These are phyloP conservation scores for Fusarium sarcochroum DNA, from an alignment of 2,329 filamentous ascomycete genomes.

Conservation along the genomic window DNA sequence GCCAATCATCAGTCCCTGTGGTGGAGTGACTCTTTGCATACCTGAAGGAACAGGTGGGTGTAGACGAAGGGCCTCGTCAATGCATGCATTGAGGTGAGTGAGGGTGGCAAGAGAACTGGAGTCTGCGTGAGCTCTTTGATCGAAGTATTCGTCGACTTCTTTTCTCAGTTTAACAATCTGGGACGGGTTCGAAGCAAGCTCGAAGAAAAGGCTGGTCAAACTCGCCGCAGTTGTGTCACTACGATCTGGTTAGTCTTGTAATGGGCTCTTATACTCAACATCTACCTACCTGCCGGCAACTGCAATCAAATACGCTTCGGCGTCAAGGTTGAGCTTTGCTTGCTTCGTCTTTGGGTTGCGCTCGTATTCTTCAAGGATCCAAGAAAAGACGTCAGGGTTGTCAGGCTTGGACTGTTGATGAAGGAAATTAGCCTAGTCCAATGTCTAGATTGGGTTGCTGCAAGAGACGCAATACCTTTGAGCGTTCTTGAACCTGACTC, in stretches of 20 bases:
- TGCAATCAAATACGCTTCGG: constrained; percentile 50
- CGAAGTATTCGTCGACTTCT: constrained; percentile 50
- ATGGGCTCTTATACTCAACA: accelerated
- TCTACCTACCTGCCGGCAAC: constrained; percentile 51
- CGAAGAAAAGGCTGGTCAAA: constrained; percentile 52
- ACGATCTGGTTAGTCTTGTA: background rate
- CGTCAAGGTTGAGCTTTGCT: constrained; percentile 45
- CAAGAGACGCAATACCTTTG: background rate
- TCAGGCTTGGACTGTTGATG: constrained; percentile 28
- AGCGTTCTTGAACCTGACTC: constrained; percentile 25
- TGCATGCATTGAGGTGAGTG: constrained; percentile 53
- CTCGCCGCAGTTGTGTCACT: constrained; percentile 56
- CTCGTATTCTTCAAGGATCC: constrained; percentile 50
- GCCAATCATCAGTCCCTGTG: constrained; percentile 51
- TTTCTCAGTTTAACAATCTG: constrained; percentile 51
- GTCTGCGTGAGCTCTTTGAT: constrained; percentile 26
- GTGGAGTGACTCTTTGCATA: constrained; percentile 54
- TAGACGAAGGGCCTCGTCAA: constrained; percentile 58
- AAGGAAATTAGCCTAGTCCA: background rate
- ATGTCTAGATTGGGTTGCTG: background rate
- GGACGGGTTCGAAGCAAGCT: constrained; percentile 52
- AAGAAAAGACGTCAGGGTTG: constrained; percentile 51
- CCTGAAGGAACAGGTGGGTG: constrained; percentile 56
- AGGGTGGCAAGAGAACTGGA: constrained; percentile 42
- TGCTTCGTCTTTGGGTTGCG: constrained; percentile 32